phyloP scores from a whole-genome alignment of 2,329 filamentous ascomycete genomes.

The Alternaria angustiovoidea region DNA sequence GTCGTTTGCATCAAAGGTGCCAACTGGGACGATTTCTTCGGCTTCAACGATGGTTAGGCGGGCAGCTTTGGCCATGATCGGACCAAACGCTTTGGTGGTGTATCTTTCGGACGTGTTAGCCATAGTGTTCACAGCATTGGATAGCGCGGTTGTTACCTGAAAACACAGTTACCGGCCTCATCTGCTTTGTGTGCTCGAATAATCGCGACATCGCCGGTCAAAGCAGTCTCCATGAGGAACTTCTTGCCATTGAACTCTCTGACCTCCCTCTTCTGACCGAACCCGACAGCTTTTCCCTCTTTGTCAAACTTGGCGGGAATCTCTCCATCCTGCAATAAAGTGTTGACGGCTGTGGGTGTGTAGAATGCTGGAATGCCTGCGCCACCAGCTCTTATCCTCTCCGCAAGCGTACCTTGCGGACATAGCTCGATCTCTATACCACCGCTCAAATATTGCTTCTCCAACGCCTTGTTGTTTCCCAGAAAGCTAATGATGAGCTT shows the following conservation, averaged over 20 bases:
- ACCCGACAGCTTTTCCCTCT: constrained; percentile 68
- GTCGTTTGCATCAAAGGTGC: constrained; percentile 81
- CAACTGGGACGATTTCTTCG: constrained; percentile 90
- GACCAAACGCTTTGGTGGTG: constrained; percentile 49
- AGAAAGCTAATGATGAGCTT: constrained; percentile 80
- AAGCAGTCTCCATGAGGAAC: constrained; percentile 79
- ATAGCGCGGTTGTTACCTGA: constrained; percentile 54
- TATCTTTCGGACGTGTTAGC: constrained; percentile 33
- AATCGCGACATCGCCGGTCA: constrained; percentile 79
- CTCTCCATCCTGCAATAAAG: constrained; percentile 70
- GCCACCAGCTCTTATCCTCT: constrained; percentile 75
- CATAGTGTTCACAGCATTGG: neutral
- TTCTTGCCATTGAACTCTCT: constrained; percentile 75
- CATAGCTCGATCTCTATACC: constrained; percentile 78
- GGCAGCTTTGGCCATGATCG: constrained; percentile 83
- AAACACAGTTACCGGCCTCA: constrained; percentile 77
- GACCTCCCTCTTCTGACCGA: constrained; percentile 71
- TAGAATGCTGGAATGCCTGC: constrained; percentile 84
- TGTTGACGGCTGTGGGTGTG: constrained; percentile 74
- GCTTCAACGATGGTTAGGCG: constrained; percentile 92
- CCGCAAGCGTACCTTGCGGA: constrained; percentile 77
- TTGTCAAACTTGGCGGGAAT: constrained; percentile 70
- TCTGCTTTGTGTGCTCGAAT: constrained; percentile 79
- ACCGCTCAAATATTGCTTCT: constrained; percentile 76
- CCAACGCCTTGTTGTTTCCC: constrained; percentile 78